Percentiles rank a stretch among this genome's conserved stretches.
Conservation (phyloP, 1,284 basidiomycete genomes). For the Rhodotorula sp. region DNA sequence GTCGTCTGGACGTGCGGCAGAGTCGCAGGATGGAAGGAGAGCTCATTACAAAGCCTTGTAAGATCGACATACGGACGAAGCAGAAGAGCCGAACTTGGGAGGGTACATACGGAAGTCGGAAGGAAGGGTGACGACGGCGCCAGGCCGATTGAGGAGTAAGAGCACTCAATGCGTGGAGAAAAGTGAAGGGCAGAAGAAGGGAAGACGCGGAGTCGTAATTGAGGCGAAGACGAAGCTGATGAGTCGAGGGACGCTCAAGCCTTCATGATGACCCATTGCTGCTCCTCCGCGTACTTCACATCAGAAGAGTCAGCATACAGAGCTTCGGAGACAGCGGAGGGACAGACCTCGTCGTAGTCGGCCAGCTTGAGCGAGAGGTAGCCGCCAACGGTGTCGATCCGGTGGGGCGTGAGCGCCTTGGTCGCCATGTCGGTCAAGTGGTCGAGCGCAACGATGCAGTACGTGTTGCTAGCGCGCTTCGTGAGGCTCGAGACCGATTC, state of each 20-base stretch:
- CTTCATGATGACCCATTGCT: conserved; percentile 27
- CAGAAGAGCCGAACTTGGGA: not conserved
- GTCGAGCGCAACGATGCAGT: conserved; percentile 34
- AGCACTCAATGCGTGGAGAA: not conserved
- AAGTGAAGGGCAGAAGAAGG: not conserved
- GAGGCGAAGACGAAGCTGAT: not conserved
- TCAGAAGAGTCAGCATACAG: not conserved
- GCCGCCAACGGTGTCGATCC: conserved; percentile 19
- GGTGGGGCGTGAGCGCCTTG: conserved; percentile 3
- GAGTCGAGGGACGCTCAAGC: conserved; percentile 1
- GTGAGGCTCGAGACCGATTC: not conserved
- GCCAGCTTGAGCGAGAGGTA: conserved; percentile 21
- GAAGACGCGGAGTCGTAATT: not conserved
- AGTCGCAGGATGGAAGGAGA: not conserved
- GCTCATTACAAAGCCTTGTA: not conserved
- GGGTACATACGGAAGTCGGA: not conserved
- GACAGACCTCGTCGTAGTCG: conserved; percentile 17
- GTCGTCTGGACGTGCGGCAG: no score
- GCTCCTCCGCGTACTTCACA: conserved; percentile 11
- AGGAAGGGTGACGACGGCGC: not conserved
- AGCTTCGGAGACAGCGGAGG: not conserved
- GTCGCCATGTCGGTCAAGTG: conserved; percentile 33
- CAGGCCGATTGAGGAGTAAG: not conserved
- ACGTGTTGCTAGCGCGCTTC: conserved; percentile 13
- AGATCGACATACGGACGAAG: not conserved